phyloP scores from a whole-genome alignment of 495 filamentous ascomycete species.

The Parachaetomium inaequale region DNA sequence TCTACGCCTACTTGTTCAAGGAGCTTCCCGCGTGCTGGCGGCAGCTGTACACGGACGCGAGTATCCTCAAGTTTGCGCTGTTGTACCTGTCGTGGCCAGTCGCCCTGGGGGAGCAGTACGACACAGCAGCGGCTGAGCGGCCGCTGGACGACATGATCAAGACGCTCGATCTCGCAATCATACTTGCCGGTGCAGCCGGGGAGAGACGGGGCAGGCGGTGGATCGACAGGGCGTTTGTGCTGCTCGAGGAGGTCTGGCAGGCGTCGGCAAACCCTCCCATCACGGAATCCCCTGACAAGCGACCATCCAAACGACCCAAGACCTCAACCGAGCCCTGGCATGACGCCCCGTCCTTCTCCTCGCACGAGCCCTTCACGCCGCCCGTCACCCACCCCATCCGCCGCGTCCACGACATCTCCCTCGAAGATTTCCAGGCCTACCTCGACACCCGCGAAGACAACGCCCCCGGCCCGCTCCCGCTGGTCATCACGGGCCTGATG shows the following conservation, averaged over 20 bases:
- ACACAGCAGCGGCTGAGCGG: neutral
- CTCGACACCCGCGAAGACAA: conserved; percentile 37
- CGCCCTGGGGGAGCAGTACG: neutral
- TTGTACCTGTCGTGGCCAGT: conserved; percentile 30
- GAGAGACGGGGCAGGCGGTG: conserved; percentile 49
- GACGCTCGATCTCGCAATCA: conserved; percentile 72
- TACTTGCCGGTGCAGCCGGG: conserved; percentile 71
- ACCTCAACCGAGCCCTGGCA: conserved; percentile 8
- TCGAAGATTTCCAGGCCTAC: conserved; percentile 64
- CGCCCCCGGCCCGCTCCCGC: conserved; percentile 47
- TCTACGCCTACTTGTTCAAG: conserved; percentile 73
- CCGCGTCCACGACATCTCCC: conserved; percentile 40
- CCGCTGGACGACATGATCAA: conserved; percentile 50
- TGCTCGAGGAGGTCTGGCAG: conserved; percentile 39
- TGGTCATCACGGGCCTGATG: conserved; percentile 65
- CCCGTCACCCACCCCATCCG: conserved; percentile 37
- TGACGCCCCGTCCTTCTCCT: conserved; percentile 40
- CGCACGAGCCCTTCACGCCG: conserved; percentile 41
- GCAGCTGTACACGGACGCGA: conserved; percentile 73
- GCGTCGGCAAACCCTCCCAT: neutral
- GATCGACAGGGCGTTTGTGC: conserved; percentile 53
- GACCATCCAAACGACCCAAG: conserved; percentile 7
- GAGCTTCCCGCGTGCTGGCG: conserved; percentile 74
- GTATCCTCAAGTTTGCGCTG: conserved; percentile 56
- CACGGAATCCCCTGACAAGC: neutral